phyloP scores from a whole-genome alignment of 148 eudicot species.

The Chenopodium berlandieri region DNA sequence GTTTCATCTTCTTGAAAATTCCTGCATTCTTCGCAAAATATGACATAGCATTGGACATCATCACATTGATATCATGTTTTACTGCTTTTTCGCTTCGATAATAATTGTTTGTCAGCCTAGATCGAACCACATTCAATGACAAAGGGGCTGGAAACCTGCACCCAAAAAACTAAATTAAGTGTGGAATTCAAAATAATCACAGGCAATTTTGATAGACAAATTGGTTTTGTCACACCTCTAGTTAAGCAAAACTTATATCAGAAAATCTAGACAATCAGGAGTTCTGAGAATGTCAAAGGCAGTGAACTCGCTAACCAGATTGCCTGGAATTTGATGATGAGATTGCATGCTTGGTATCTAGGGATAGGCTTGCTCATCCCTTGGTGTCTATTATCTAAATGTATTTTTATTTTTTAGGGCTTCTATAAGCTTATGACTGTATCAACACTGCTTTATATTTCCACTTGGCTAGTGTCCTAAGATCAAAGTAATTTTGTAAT shows the following conservation, averaged over 20 bases:
- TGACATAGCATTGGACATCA: constrained; percentile 55
- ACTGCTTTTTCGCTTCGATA: constrained; percentile 62
- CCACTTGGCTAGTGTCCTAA: background rate
- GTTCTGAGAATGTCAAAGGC: background rate
- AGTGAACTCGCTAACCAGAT: background rate
- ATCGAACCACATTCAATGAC: constrained; percentile 51
- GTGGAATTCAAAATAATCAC: background rate
- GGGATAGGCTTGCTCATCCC: background rate
- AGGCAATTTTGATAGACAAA: background rate
- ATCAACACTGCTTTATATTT: background rate
- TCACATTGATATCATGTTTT: constrained; percentile 61
- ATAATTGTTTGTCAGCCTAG: constrained; percentile 61
- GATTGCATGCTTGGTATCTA: background rate
- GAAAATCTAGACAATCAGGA: background rate
- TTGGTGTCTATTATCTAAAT: background rate
- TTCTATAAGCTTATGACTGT: background rate
- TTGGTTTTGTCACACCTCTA: background rate
- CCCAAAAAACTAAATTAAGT: background rate
- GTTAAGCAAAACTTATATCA: background rate
- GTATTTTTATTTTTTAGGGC: background rate
- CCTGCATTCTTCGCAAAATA: constrained; percentile 45
- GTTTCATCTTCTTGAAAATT: constrained; percentile 34
- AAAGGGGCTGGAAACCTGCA: constrained; percentile 84
- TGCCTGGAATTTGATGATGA: background rate
- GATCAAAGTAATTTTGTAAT: background rate